phyloP scores from a whole-genome alignment of 805 yeast species.

The Ogataea pilisensis region DNA sequence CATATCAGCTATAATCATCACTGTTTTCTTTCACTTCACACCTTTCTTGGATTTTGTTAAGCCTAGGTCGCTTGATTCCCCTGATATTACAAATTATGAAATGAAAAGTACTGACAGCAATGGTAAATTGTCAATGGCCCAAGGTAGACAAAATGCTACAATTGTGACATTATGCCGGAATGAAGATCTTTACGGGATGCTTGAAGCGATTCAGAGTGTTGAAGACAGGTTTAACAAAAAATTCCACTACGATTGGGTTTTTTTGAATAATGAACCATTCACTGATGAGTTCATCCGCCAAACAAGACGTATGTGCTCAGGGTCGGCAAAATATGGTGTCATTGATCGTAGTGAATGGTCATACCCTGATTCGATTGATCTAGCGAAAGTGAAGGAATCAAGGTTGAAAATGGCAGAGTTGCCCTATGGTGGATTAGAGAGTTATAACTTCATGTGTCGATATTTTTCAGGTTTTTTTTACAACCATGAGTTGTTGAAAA shows the following conservation, averaged over 20 bases:
- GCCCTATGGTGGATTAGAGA: constrained; percentile 53
- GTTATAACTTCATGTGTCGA: constrained; percentile 62
- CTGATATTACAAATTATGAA: neutral
- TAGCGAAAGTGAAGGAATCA: constrained; percentile 26
- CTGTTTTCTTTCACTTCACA: too few species aligned
- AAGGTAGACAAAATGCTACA: constrained; percentile 48
- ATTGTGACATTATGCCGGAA: constrained; percentile 40
- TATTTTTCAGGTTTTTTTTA: constrained; percentile 43
- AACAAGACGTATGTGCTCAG: constrained; percentile 31
- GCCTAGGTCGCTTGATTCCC: too few species aligned
- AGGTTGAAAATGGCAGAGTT: constrained; percentile 29
- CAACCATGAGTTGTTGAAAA: constrained; percentile 38
- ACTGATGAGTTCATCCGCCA: constrained; percentile 29
- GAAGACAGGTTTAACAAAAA: constrained; percentile 31
- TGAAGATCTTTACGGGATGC: constrained; percentile 27
- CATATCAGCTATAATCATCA: too few species aligned
- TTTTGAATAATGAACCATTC: constrained; percentile 41
- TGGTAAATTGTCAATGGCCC: neutral
- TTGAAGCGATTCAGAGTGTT: constrained; percentile 29
- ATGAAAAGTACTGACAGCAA: neutral
- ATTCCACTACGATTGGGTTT: constrained; percentile 33
- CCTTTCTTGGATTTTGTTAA: too few species aligned
- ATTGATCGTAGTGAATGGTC: constrained; percentile 41
- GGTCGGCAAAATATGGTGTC: constrained; percentile 33
- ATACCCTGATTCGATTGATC: constrained; percentile 38